A percentile compares a stretch with the other conserved stretches of the same genome.
Evolutionary conservation across 176 grass and related monocot species (phyloP).

Genomic region (Saccharum spontaneum): DNA sequence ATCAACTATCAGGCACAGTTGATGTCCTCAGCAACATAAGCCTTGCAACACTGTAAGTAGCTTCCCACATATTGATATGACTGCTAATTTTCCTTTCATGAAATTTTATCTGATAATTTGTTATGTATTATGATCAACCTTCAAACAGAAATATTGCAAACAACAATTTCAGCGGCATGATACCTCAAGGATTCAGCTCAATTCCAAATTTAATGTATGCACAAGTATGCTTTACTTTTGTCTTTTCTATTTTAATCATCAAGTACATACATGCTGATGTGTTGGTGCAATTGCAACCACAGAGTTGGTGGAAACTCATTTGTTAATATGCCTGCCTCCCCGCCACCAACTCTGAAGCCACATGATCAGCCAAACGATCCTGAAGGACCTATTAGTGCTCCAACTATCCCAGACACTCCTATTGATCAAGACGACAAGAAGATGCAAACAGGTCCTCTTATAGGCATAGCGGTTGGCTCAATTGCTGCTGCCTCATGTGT

Average conservation of each 20-base stretch:
- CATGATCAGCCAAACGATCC: conserved; percentile 30
- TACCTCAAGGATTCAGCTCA: conserved; percentile 68
- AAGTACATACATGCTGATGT: conserved; percentile 18
- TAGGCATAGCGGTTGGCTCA: conserved; percentile 64
- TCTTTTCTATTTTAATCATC: background rate
- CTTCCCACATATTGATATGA: background rate
- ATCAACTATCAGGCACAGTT: conserved; percentile 72
- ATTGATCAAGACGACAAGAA: conserved; percentile 57
- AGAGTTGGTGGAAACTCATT: conserved; percentile 91
- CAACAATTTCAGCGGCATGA: conserved; percentile 90
- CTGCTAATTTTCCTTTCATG: background rate
- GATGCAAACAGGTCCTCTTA: conserved; percentile 53
- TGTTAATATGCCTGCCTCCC: conserved; percentile 57
- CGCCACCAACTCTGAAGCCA: conserved; percentile 53
- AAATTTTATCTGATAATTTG: background rate
- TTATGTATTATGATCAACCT: background rate
- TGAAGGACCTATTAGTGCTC: conserved; percentile 41
- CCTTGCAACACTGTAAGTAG: conserved; percentile 85
- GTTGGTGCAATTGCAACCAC: conserved; percentile 48
- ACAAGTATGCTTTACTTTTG: conserved; percentile 21
- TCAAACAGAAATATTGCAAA: conserved; percentile 82
- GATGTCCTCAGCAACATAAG: conserved; percentile 66
- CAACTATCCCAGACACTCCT: conserved; percentile 27
- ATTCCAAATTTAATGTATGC: conserved; percentile 86
- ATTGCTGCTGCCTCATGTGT: conserved; percentile 59